phyloP scores from a whole-genome alignment of 441 rosid genomes.

The Aleurites moluccanus region DNA sequence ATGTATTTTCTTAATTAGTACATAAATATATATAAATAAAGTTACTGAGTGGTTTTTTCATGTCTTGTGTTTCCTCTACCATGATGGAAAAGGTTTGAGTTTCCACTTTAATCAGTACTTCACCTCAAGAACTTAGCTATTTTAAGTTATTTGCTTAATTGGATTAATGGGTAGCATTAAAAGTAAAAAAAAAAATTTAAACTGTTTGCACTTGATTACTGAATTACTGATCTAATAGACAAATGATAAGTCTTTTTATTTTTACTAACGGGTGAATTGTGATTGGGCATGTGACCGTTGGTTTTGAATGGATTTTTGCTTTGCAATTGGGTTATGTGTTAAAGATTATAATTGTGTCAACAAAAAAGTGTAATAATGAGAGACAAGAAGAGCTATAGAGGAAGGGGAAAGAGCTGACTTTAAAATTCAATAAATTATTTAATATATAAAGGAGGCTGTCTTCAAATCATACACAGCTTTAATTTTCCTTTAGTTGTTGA shows the following conservation, averaged over 20 bases:
- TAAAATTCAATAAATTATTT: background rate
- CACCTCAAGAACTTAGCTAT: slow-evolving; percentile 4
- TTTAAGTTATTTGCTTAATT: background rate
- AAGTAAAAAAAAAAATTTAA: background rate
- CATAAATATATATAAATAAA: background rate
- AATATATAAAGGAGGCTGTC: background rate
- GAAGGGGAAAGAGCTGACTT: slow-evolving; percentile 8
- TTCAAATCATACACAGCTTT: slow-evolving; percentile 19
- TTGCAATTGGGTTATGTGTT: slow-evolving; percentile 3
- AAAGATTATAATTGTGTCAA: no score
- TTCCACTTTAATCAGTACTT: slow-evolving; percentile 12
- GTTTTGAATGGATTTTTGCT: slow-evolving; percentile 22
- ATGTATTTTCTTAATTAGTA: background rate
- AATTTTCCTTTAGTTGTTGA: background rate
- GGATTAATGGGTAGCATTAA: no score
- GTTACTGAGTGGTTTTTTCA: background rate
- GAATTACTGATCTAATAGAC: no score
- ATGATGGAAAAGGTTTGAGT: background rate
- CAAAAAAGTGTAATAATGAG: slow-evolving; percentile 28
- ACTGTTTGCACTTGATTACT: no score
- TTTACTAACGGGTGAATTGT: slow-evolving; percentile 11
- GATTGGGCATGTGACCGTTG: slow-evolving; percentile 27
- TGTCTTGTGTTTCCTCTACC: background rate
- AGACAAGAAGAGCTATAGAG: background rate
- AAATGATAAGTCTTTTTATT: background rate